Evolutionary conservation across 345 rosid species (phyloP).

Genomic region (Lepidium didymum): DNA sequence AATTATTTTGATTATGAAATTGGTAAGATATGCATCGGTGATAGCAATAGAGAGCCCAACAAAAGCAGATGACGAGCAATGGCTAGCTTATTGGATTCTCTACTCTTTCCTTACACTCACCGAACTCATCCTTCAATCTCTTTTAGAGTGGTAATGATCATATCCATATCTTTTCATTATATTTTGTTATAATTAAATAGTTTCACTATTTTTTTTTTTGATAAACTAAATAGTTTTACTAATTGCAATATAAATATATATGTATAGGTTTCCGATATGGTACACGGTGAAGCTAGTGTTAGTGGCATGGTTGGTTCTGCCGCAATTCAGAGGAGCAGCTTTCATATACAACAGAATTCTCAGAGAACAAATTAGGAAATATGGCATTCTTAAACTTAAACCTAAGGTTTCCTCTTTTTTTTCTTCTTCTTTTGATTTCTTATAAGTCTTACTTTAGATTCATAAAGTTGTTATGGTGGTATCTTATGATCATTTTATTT

Average conservation of each 20-base stretch:
- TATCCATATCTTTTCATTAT: not conserved
- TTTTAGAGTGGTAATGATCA: conserved; percentile 51
- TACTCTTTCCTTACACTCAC: conserved; percentile 70
- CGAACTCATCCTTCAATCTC: conserved; percentile 64
- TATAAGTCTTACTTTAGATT: not conserved
- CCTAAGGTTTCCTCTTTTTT: not conserved
- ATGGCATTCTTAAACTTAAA: conserved; percentile 21
- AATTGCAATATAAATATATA: not conserved
- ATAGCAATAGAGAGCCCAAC: conserved; percentile 68
- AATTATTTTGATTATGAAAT: not conserved
- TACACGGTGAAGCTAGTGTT: conserved; percentile 54
- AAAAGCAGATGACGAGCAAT: conserved; percentile 67
- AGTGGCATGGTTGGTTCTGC: conserved; percentile 70
- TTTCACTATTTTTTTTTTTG: not conserved
- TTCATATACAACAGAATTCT: conserved; percentile 54
- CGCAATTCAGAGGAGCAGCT: conserved; percentile 73
- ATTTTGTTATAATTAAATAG: not conserved
- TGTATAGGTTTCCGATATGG: conserved; percentile 75
- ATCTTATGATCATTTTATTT: not conserved
- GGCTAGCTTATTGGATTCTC: conserved; percentile 94
- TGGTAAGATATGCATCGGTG: conserved; percentile 63
- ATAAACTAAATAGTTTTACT: not conserved
- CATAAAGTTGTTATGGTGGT: not conserved
- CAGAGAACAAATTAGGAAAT: conserved; percentile 44
- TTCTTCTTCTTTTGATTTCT: not conserved